These are phyloP conservation scores for Agrostemma githago DNA, from an alignment of 148 eudicot species.

Conservation along the genomic window DNA sequence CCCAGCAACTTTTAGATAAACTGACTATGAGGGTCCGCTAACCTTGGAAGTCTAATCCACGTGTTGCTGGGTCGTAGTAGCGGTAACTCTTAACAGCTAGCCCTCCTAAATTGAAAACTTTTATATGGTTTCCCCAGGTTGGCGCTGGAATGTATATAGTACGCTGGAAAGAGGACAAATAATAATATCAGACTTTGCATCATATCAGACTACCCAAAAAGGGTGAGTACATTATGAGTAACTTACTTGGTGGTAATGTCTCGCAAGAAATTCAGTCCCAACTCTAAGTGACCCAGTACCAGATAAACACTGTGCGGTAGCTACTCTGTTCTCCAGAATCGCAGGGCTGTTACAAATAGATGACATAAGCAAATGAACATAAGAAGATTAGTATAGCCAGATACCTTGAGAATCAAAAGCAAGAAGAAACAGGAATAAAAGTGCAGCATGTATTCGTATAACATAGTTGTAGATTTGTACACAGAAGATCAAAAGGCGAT, in stretches of 20 bases:
- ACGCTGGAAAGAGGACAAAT: slow-evolving; percentile 39
- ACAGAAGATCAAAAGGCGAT: neutral
- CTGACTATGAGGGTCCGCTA: neutral
- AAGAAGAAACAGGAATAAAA: neutral
- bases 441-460: neutral
- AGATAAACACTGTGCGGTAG: slow-evolving; percentile 92
- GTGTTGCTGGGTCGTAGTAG: slow-evolving; percentile 86
- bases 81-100: slow-evolving; percentile 73
- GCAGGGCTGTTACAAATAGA: slow-evolving; percentile 60
- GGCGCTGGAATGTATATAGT: slow-evolving; percentile 80
- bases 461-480: neutral
- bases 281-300: slow-evolving; percentile 96
- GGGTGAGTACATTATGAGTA: slow-evolving; percentile 8
- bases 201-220: slow-evolving; percentile 8
- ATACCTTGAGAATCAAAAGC: neutral
- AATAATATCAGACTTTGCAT: slow-evolving; percentile 4
- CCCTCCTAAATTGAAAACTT: slow-evolving; percentile 72
- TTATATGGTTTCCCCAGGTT: slow-evolving; percentile 96
- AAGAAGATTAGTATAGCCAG: slow-evolving; percentile 11
- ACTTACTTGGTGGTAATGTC: slow-evolving; percentile 79
- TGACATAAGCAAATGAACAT: slow-evolving; percentile 9
- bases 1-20: neutral
- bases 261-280: slow-evolving; percentile 86
- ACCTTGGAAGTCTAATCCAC: slow-evolving; percentile 88
- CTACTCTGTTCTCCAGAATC: slow-evolving; percentile 71